Conservation (phyloP, 2,329 filamentous ascomycete species). For the Chaetoscypha palmicola region DNA sequence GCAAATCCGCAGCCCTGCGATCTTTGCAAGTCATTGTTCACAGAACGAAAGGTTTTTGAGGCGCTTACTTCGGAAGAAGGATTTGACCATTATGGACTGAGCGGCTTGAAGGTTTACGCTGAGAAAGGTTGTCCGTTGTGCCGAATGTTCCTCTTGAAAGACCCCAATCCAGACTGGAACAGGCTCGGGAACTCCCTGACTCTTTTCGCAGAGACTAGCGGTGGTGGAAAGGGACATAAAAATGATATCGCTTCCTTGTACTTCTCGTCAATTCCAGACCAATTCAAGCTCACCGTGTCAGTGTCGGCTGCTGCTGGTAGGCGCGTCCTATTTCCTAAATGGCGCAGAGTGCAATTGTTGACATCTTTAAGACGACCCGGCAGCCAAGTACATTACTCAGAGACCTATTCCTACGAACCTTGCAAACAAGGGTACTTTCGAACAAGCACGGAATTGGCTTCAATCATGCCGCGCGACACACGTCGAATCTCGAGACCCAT, state of each 20-base stretch:
- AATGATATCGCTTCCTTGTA: conserved; percentile 8
- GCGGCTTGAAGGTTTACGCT: background rate
- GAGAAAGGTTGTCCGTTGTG: conserved; percentile 8
- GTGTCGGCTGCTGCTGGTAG: conserved; percentile 2
- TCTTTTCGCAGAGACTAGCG: conserved; percentile 1
- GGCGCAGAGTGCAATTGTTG: no score
- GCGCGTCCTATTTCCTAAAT: no score
- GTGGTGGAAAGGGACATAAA: background rate
- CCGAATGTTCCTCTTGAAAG: conserved; percentile 9
- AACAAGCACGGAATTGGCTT: conserved; percentile 1
- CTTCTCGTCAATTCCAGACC: conserved; percentile 5
- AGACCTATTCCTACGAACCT: conserved; percentile 4
- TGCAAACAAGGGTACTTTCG: background rate
- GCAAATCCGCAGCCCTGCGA: background rate
- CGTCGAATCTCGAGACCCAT: background rate
- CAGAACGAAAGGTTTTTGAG: background rate
- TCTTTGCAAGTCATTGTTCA: conserved; percentile 2
- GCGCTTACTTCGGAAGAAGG: conserved; percentile 3
- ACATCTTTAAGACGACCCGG: conserved; percentile 3
- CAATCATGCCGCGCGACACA: conserved; percentile 2
- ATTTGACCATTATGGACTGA: background rate
- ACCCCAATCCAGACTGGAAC: conserved; percentile 3
- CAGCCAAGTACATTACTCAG: conserved; percentile 7
- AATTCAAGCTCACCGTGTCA: conserved; percentile 5
- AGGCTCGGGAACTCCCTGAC: background rate